phyloP scores from a whole-genome alignment of 768 basidiomycete genomes.

The Hebeloma cylindrosporum region DNA sequence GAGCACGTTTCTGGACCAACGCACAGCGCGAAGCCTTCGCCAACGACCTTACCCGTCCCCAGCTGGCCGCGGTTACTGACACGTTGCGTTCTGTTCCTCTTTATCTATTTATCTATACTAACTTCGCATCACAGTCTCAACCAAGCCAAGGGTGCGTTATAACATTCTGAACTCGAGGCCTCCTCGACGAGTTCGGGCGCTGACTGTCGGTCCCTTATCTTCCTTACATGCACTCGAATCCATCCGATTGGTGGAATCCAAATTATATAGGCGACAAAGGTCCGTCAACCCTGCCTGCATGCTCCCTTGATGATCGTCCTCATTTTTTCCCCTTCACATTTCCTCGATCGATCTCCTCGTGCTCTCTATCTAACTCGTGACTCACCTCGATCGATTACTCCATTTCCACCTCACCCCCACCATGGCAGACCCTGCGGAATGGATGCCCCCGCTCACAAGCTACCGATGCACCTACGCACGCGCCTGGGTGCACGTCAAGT shows the following conservation, averaged over 20 bases:
- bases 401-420: not conserved
- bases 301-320: not conserved
- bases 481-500: constrained; percentile 55
- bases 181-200: not conserved
- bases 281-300: too few relatives aligned
- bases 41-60: not conserved
- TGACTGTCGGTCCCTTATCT: not conserved
- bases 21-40: not conserved
- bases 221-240: not conserved
- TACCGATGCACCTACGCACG: constrained; percentile 53
- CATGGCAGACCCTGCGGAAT: constrained; percentile 45
- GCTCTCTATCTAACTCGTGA: constrained; percentile 1
- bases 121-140: constrained; percentile 35
- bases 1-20: constrained; percentile 36
- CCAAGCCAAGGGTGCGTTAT: constrained; percentile 42
- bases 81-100: constrained; percentile 24
- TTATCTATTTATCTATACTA: not conserved
- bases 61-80: constrained; percentile 50
- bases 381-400: not conserved
- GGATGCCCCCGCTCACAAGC: constrained; percentile 48
- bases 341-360: not conserved
- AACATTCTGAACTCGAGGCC: not conserved
- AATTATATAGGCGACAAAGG: constrained; percentile 45
- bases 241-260: too few relatives aligned
- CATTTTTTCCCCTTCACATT: not conserved